phyloP scores from a whole-genome alignment of 1,139 yeast genomes.

The Protomyces pachydermus region DNA sequence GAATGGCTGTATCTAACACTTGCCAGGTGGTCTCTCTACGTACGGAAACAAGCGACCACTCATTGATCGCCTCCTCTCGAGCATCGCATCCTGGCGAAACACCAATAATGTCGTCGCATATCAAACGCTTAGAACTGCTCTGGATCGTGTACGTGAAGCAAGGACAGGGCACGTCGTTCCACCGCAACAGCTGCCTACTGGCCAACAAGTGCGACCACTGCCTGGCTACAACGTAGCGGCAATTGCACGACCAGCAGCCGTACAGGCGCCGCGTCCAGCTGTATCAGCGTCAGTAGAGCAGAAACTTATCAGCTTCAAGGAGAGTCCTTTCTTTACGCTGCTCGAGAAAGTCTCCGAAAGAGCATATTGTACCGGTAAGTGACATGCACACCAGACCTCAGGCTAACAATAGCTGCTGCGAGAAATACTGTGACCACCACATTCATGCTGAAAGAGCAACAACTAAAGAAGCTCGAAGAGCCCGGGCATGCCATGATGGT shows the following conservation, averaged over 20 bases:
- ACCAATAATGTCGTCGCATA: neutral
- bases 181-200: too few relatives aligned
- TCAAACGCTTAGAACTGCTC: neutral
- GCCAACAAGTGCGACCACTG: too few relatives aligned
- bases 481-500: neutral
- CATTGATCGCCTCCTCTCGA: conserved; percentile 18
- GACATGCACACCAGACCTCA: neutral
- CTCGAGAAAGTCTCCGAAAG: conserved; percentile 31
- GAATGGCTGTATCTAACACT: neutral
- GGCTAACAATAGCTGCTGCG: conserved; percentile 1
- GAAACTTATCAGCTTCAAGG: conserved; percentile 31
- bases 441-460: neutral
- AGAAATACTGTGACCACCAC: conserved; percentile 17
- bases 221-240: too few relatives aligned
- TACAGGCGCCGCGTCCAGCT: too few relatives aligned
- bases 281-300: too few relatives aligned
- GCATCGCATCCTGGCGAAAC: neutral
- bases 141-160: neutral
- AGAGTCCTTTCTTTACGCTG: conserved; percentile 38
- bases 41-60: conserved; percentile 20
- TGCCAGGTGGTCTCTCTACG: conserved; percentile 1
- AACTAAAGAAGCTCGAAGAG: neutral
- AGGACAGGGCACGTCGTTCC: too few relatives aligned
- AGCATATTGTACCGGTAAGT: conserved; percentile 8
- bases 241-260: too few relatives aligned